Percentiles rank a stretch among this genome's conserved stretches.
Conservation (phyloP, 1,139 yeast species). For the Ashbya aceris region DNA sequence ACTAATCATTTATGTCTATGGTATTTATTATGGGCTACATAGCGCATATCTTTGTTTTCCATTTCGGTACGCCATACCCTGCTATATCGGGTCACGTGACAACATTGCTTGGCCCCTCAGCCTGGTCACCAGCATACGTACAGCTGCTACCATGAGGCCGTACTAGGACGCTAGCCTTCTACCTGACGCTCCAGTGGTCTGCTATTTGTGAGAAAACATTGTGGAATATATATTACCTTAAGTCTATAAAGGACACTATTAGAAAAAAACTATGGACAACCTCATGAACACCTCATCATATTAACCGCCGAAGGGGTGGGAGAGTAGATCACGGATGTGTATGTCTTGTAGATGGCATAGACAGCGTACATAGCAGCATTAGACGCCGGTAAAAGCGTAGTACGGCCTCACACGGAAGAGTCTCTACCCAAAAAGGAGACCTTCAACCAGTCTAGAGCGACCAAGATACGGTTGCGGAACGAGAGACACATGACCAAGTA, state of each 20-base stretch:
- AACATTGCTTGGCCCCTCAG: too few species aligned
- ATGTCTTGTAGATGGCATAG: background rate
- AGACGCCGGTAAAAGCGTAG: background rate
- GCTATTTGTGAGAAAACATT: too few species aligned
- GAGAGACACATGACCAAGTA: slow-evolving; percentile 89
- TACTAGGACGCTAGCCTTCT: too few species aligned
- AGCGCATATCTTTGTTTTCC: slow-evolving; percentile 1
- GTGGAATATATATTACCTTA: too few species aligned
- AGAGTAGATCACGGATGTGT: background rate
- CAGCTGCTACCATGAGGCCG: too few species aligned
- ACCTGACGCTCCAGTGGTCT: too few species aligned
- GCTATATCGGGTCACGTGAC: too few species aligned
- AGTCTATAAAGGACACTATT: too few species aligned
- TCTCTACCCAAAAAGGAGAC: slow-evolving; percentile 86
- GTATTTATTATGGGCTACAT: background rate
- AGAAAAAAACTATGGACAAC: too few species aligned
- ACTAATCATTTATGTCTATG: background rate
- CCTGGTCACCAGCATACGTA: too few species aligned
- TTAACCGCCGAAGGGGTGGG: too few species aligned
- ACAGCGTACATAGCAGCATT: background rate
- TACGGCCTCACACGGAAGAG: slow-evolving; percentile 34
- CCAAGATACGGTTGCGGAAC: slow-evolving; percentile 77
- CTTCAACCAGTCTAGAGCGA: slow-evolving; percentile 80
- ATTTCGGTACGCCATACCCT: background rate
- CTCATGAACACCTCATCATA: too few species aligned